Conservation (phyloP, 139 green algal species). For the Tetraselmis chui region DNA sequence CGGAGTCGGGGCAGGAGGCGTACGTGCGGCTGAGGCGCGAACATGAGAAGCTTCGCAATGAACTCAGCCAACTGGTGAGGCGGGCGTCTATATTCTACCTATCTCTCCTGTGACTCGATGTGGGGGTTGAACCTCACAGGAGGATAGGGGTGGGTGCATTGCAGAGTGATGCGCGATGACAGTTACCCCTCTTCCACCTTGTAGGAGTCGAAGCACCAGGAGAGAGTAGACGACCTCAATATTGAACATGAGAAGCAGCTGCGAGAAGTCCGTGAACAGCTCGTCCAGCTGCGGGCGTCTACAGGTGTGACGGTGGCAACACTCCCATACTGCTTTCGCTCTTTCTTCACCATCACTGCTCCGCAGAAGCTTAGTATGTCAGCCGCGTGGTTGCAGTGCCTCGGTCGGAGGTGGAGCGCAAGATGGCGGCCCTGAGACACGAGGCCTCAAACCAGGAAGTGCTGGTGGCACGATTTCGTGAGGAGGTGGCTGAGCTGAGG, state of each 20-base stretch:
- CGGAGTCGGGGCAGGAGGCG: constrained; percentile 35
- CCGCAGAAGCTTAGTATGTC: no score
- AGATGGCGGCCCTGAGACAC: constrained; percentile 17
- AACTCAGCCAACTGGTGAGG: no score
- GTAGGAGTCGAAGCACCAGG: constrained; percentile 31
- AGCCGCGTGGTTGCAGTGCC: constrained; percentile 19
- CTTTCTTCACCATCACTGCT: no score
- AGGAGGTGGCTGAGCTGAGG: constrained; percentile 29
- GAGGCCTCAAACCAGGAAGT: constrained; percentile 22
- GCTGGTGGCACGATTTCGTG: constrained; percentile 3
- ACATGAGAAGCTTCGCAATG: constrained; percentile 37
- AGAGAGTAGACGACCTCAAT: constrained; percentile 19
- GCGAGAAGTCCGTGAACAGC: constrained; percentile 24
- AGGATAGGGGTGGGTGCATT: no score
- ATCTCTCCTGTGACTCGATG: no score
- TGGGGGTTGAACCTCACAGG: no score
- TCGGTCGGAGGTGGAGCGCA: constrained; percentile 1
- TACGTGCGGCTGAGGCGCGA: constrained; percentile 36
- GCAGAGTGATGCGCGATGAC: no score
- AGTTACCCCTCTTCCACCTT: no score
- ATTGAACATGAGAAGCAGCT: constrained; percentile 21
- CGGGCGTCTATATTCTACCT: no score
- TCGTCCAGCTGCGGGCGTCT: constrained; percentile 10
- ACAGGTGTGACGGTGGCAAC: no score
- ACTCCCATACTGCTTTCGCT: no score